phyloP scores from a whole-genome alignment of 805 yeast species.

The Blastobotrys muscicola region DNA sequence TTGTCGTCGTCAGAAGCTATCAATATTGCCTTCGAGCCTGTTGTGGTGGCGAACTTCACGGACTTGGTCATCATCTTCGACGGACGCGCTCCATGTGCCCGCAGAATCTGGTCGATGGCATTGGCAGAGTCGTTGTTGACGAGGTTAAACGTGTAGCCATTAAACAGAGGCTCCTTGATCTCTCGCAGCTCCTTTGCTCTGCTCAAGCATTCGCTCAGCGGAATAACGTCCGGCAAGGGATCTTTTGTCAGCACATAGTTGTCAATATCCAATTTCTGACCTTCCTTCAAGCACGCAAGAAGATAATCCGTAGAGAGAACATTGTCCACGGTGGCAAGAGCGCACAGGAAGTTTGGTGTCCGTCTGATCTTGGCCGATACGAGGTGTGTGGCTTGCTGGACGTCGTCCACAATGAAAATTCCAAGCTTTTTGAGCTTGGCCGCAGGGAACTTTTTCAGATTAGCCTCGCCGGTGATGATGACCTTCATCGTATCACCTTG shows the following conservation, averaged over 20 bases:
- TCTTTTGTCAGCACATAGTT: no score
- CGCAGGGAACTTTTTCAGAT: constrained; percentile 9
- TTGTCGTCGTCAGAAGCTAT: constrained; percentile 3
- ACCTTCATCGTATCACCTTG: constrained; percentile 11
- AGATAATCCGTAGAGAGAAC: constrained; percentile 23
- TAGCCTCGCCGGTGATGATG: constrained; percentile 22
- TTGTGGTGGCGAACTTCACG: constrained; percentile 4
- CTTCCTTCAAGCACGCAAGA: constrained; percentile 16
- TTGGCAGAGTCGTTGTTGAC: constrained; percentile 5
- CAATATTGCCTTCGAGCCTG: constrained; percentile 3
- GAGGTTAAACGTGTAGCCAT: no score
- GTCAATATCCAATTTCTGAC: neutral
- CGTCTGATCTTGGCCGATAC: constrained; percentile 77
- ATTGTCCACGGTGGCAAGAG: constrained; percentile 42
- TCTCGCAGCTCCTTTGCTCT: no score
- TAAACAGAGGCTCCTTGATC: no score
- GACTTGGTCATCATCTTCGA: constrained; percentile 16
- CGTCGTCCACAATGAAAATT: constrained; percentile 36
- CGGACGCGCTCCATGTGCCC: constrained; percentile 47
- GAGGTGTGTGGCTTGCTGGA: constrained; percentile 33
- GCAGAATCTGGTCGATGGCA: constrained; percentile 41
- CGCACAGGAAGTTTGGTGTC: constrained; percentile 76
- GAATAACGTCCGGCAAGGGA: neutral
- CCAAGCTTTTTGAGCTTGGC: constrained; percentile 39
- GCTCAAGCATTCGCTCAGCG: no score